Percentiles rank a stretch among this genome's conserved stretches.
Conservation (phyloP, 225 moss, liverwort and hornwort species). For the Physcomitrium patens region DNA sequence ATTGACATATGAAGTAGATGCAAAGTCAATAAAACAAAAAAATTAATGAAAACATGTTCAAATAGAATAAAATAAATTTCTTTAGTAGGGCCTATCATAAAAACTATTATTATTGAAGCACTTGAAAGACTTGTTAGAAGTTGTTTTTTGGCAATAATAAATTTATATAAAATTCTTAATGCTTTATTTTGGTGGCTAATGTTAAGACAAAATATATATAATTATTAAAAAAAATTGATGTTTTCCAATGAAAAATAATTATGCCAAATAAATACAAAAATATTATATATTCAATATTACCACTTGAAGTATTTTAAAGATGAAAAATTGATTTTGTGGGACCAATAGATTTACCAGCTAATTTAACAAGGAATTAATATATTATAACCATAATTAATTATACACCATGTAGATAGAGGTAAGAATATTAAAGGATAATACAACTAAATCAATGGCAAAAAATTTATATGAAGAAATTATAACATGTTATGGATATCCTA, state of each 20-base stretch:
- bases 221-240: background rate
- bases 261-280: background rate
- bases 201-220: background rate
- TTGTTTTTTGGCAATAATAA: background rate
- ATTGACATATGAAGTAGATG: too few species aligned
- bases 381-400: conserved; percentile 20
- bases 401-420: conserved; percentile 32
- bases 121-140: background rate
- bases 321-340: conserved; percentile 29
- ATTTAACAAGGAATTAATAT: background rate
- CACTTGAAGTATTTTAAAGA: background rate
- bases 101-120: background rate
- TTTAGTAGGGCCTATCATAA: background rate
- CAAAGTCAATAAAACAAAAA: too few species aligned
- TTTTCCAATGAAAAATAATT: background rate
- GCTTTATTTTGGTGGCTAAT: conserved; percentile 10
- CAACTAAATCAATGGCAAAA: conserved; percentile 8
- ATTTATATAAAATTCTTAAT: background rate
- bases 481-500: background rate
- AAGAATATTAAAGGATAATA: background rate
- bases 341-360: background rate
- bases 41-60: background rate
- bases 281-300: background rate
- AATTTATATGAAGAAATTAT: conserved; percentile 28
- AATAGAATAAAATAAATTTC: background rate